Percentiles rank a stretch among this genome's conserved stretches.
Conservation (phyloP, 495 filamentous ascomycete species). For the Annulohypoxylon maeteangense region DNA sequence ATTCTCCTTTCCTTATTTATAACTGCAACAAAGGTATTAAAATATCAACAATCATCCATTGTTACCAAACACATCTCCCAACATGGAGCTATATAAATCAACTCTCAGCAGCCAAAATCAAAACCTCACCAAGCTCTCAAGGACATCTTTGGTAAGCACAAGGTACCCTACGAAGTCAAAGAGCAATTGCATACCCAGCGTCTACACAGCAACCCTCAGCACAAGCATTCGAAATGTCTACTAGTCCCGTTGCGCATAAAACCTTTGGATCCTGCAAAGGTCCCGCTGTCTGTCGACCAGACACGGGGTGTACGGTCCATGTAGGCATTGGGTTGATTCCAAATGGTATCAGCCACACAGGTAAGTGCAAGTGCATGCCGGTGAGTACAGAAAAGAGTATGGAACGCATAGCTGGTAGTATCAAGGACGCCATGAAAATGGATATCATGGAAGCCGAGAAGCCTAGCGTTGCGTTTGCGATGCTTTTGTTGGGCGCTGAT, state of each 20-base stretch:
- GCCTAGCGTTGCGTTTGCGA: constrained; percentile 18
- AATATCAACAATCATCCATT: not conserved
- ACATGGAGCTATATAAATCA: not conserved
- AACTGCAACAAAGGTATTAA: not conserved
- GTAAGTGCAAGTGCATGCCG: constrained; percentile 33
- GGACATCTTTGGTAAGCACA: not conserved
- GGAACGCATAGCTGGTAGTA: not conserved
- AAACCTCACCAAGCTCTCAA: not conserved
- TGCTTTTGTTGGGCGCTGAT: constrained; percentile 27
- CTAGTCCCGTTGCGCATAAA: not conserved
- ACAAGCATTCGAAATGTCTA: constrained; percentile 5
- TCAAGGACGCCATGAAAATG: constrained; percentile 11
- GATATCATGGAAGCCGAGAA: constrained; percentile 26
- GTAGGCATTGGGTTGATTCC: constrained; percentile 17
- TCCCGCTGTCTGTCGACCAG: constrained; percentile 15
- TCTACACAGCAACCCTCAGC: not conserved
- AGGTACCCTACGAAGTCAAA: not conserved
- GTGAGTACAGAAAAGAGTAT: not conserved
- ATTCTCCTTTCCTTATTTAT: no score
- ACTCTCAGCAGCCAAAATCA: not conserved
- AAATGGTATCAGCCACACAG: not conserved
- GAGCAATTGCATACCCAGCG: not conserved
- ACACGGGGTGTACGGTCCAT: constrained; percentile 29
- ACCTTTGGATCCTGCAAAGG: not conserved
- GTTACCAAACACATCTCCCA: not conserved